These are phyloP conservation scores for Blastocystis sp. DNA, from an alignment of 352 stramenopile genomes.

Conservation along the genomic window DNA sequence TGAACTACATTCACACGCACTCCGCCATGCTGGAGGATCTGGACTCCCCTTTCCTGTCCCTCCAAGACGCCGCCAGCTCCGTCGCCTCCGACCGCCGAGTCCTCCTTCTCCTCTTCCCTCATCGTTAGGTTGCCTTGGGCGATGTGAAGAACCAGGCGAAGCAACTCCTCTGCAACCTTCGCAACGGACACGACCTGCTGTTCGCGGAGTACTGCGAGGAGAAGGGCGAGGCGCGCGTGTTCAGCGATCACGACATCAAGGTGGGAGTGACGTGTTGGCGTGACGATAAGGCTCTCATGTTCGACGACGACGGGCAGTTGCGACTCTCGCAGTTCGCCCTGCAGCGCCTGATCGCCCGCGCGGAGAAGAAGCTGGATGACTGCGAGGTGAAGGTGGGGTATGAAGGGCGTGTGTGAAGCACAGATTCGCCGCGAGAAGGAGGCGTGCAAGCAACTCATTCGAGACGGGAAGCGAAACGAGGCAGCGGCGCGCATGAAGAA, in stretches of 20 bases:
- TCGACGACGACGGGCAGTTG: not conserved
- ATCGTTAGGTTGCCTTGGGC: not conserved
- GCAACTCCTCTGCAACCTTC: slow-evolving; percentile 13
- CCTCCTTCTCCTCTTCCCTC: not conserved
- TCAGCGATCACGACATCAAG: not conserved
- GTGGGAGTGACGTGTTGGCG: not conserved
- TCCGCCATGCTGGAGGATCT: not conserved
- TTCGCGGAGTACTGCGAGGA: slow-evolving; percentile 15
- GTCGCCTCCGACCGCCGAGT: not conserved
- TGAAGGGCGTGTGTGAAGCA: not conserved
- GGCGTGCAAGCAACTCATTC: not conserved
- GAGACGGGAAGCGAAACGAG: not conserved
- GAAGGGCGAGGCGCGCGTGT: not conserved
- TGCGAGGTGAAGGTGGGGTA: not conserved
- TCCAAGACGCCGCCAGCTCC: not conserved
- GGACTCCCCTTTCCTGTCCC: not conserved
- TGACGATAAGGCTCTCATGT: not conserved
- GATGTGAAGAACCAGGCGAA: slow-evolving; percentile 13
- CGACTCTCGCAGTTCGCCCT: not conserved
- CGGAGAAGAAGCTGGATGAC: not conserved
- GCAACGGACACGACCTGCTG: slow-evolving; percentile 11
- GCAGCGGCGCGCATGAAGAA: not conserved
- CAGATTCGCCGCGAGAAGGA: not conserved
- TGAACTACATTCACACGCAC: not conserved
- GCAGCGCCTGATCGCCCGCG: not conserved